phyloP scores from a whole-genome alignment of 768 basidiomycete genomes.

The Tephrocybe sp. region DNA sequence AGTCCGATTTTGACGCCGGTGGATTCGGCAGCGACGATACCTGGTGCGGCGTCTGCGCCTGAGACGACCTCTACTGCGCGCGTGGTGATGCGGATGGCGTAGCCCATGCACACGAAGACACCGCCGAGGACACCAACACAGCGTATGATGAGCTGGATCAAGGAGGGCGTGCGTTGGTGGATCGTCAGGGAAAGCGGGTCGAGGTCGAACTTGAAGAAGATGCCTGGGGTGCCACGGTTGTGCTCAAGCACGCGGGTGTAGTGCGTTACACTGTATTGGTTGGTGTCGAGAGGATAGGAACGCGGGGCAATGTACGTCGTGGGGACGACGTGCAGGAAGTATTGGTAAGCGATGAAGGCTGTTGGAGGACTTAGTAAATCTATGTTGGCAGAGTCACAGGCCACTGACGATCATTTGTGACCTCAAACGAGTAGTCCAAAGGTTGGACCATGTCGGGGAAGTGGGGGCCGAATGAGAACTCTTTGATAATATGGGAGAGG shows the following conservation, averaged over 20 bases:
- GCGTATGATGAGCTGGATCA: conserved; percentile 81
- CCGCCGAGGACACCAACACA: conserved; percentile 94
- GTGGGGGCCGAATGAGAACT: conserved; percentile 95
- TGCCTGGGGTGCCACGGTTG: conserved; percentile 82
- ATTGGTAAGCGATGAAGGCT: conserved; percentile 93
- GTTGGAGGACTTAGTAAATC: background rate
- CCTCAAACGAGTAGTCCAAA: conserved; percentile 85
- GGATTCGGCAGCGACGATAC: conserved; percentile 66
- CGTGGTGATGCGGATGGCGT: conserved; percentile 65
- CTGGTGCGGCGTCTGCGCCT: conserved; percentile 44
- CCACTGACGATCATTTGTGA: conserved; percentile 64
- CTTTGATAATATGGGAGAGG: conserved; percentile 92
- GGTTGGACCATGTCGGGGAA: conserved; percentile 97
- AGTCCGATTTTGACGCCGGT: conserved; percentile 53
- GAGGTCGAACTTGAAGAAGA: conserved; percentile 98
- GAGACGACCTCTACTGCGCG: conserved; percentile 70
- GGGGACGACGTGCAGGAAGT: conserved; percentile 94
- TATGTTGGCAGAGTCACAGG: background rate
- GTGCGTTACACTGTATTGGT: conserved; percentile 95
- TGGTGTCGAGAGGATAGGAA: conserved; percentile 60
- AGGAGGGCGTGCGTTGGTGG: conserved; percentile 82
- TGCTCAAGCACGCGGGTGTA: conserved; percentile 77
- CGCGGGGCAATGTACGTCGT: conserved; percentile 88
- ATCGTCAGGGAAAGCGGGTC: conserved; percentile 87
- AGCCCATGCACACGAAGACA: conserved; percentile 82